Conservation (phyloP, 1,139 yeast genomes). For the Yamadazyma dendronema region DNA sequence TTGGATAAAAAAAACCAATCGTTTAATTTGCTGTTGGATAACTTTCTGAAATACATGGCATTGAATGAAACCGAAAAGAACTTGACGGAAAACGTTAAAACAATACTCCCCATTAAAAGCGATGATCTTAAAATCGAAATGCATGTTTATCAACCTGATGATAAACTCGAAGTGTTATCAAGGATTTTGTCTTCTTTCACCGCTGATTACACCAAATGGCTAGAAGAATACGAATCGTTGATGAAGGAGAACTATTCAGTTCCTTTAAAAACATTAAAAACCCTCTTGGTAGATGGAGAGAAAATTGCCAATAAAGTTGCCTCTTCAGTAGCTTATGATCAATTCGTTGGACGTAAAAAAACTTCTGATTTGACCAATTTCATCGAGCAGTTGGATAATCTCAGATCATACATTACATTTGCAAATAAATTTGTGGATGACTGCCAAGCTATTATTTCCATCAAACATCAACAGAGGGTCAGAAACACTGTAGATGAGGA, state of each 20-base stretch:
- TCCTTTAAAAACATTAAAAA: slow-evolving; percentile 43
- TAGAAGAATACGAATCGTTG: slow-evolving; percentile 35
- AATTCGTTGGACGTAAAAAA: slow-evolving; percentile 4
- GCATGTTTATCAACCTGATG: slow-evolving; percentile 52
- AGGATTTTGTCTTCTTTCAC: slow-evolving; percentile 37
- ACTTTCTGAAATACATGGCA: slow-evolving; percentile 33
- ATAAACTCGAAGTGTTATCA: slow-evolving; percentile 38
- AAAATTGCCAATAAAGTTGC: slow-evolving; percentile 39
- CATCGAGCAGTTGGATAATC: slow-evolving; percentile 27
- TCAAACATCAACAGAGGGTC: slow-evolving; percentile 52
- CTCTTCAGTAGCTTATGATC: slow-evolving; percentile 17
- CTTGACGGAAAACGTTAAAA: slow-evolving; percentile 8
- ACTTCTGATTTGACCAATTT: slow-evolving; percentile 17
- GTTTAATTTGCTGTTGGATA: slow-evolving; percentile 44
- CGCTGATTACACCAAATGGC: slow-evolving; percentile 54
- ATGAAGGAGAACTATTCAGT: slow-evolving; percentile 46
- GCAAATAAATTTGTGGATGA: slow-evolving; percentile 55
- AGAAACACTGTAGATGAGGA: slow-evolving; percentile 22
- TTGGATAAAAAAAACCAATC: slow-evolving; percentile 25
- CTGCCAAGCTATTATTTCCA: slow-evolving; percentile 52
- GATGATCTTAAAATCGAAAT: slow-evolving; percentile 34
- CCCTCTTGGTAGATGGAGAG: slow-evolving; percentile 56
- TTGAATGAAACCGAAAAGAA: slow-evolving; percentile 15
- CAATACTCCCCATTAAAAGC: not conserved
- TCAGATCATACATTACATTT: slow-evolving; percentile 41